Base-by-base conservation (phyloP, 1,284 basidiomycete genomes). In the Sutorius eximius region DNA sequence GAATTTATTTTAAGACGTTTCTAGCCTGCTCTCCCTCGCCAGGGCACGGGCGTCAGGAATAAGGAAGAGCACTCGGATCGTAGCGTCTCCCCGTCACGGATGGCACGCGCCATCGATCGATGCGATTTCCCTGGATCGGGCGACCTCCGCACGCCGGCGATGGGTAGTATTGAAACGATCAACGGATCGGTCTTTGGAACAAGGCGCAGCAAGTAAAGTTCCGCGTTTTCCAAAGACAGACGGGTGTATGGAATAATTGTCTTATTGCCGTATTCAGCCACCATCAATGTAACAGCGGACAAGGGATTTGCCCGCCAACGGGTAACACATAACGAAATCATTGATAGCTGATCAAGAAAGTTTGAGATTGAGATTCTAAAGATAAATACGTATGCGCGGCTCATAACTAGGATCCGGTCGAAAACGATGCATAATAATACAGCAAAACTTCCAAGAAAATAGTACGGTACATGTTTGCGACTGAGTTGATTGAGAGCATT, bases 281-380 rank as follows among this genome's bases (percentile, higher is more conserved):
- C 55, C 15, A 59, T 64, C 59, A 55, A 40, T 44, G 15, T 33
- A 10, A 38, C 59, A 24, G 46, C n/a, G 57, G 60, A 63, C 59
- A 20, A 44, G 29, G 57, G 60, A 65, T 63, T 63, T 65, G 46
- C 65, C 57, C 58, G 20, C 43, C 46, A 36, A 20, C 41, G 43
- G 36, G 36, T 44, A 37, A 49, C 30, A 41, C 48, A 41, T 62
- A 30, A 61, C 60, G 60, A 63, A 53, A 67, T 65, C 61, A 66
- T 60, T 64, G 61, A 66, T 66, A 65, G 62, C 42, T 65, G 42
- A 63, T 65, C 63, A 67, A 66, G 61, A 64, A 64, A 64, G 22
- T 38, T 52, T 20, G 38, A n/a, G 34, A 44, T 52, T 20, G 38
- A n/a, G 34, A 44, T 60, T 65, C 61, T 67, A 59, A 16, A 16